Base-by-base conservation (phyloP, 805 yeast species). In the Kurtzmaniella fragi region DNA sequence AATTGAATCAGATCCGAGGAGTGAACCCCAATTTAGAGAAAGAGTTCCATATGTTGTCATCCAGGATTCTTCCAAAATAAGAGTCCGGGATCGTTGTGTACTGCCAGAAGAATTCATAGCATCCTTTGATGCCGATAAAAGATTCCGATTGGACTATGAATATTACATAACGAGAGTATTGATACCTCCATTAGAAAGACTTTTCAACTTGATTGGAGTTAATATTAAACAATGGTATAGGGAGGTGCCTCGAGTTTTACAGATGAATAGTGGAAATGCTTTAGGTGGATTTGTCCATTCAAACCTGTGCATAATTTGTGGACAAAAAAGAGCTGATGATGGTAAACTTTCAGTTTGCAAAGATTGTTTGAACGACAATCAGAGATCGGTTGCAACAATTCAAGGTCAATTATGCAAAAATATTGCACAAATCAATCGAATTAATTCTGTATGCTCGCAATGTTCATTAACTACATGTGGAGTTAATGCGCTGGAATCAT, bases 121-220 rank as follows among this genome's bases (percentile, higher is more conserved):
- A 1, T 55, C 65, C 43, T 56, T 52, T 28, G 42, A 40, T 11
- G 50, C 64, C 0, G 33, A 39, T 1, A 67, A 40, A 37, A 71
- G 56, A 50, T 54, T 73, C 40, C 73, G 68, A 34, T 56, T 93
- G 14, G 99, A 93, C 52, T 71, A 82, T 15, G 88, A 85, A 30
- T 93, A 93, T 54, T 93, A 93, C 58, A 88, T 93, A 35, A 75
- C 75, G 2, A 83, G 86, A 52, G 87, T 87, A 2, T 59, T 93
- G 34, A 78, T 91, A 7, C 98, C 99, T 2, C 98, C 99, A 0
- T 61, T 93, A 39, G 95, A 87, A 45, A 64, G 99, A 42, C 64
- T 91, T 2, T 85, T 93, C 59, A 84, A 80, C 49, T 59, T 91
- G 11, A 61, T 88, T 41, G 99, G 99, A 0, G 93, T 84, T 2